Evolutionary conservation across 768 basidiomycete genomes (phyloP).

Genomic region (Leucosporidium creatinivorum): DNA sequence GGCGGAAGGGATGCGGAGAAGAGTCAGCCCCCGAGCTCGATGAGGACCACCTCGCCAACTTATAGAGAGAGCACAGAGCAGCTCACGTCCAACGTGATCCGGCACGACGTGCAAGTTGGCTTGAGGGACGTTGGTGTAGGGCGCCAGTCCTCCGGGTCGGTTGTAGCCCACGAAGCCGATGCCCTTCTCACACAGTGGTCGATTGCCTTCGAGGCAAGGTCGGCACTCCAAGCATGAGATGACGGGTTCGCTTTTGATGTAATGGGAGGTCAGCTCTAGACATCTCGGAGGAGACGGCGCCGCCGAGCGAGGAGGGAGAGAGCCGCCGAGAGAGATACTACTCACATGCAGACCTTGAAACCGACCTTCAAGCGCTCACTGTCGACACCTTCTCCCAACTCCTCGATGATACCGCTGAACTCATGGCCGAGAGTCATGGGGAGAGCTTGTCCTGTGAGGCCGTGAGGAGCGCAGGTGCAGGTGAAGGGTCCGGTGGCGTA

Average conservation of each 20-base stretch:
- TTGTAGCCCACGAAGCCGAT: slow-evolving; percentile 28
- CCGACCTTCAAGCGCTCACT: slow-evolving; percentile 40
- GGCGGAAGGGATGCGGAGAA: slow-evolving; percentile 2
- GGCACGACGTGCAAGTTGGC: slow-evolving; percentile 46
- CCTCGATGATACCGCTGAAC: slow-evolving; percentile 34
- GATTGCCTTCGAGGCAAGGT: slow-evolving; percentile 29
- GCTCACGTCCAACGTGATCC: slow-evolving; percentile 44
- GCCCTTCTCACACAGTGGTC: slow-evolving; percentile 2
- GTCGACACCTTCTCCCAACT: slow-evolving; percentile 43
- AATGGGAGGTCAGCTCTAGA: background rate
- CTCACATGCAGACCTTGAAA: slow-evolving; percentile 39
- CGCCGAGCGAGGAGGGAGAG: background rate
- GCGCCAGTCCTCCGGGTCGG: slow-evolving; percentile 46
- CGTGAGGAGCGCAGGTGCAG: slow-evolving; percentile 42
- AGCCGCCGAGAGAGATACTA: no score
- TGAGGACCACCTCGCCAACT: no score
- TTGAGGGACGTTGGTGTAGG: slow-evolving; percentile 45
- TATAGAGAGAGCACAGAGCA: background rate
- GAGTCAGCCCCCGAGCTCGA: background rate
- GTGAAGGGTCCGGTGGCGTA: slow-evolving; percentile 36
- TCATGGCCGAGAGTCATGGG: slow-evolving; percentile 51
- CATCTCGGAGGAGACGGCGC: background rate
- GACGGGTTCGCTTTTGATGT: slow-evolving; percentile 45
- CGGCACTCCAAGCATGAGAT: slow-evolving; percentile 45
- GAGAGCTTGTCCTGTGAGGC: slow-evolving; percentile 44